Conservation (phyloP, 2,329 filamentous ascomycete species). For the Aspergillus pseudoglaucus region DNA sequence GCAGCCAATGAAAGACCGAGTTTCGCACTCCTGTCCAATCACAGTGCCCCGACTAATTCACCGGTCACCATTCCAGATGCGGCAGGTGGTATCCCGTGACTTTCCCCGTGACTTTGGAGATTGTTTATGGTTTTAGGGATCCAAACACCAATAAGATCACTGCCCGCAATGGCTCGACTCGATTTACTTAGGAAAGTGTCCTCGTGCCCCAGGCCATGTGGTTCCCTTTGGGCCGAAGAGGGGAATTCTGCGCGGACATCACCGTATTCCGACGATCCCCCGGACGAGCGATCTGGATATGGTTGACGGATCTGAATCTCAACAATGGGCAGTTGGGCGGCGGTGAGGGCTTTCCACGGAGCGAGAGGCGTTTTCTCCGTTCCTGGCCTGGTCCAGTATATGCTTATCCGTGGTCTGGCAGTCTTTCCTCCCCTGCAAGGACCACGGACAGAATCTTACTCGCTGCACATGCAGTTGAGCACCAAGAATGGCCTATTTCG, state of each 20-base stretch:
- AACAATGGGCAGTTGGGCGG: background rate
- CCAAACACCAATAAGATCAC: too few species aligned
- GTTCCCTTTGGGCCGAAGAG: too few species aligned
- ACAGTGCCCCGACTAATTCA: background rate
- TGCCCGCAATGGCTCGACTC: background rate
- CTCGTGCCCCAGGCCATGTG: too few species aligned
- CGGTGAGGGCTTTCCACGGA: background rate
- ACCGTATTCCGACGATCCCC: background rate
- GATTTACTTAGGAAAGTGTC: background rate
- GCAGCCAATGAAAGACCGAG: background rate
- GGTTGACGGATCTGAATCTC: background rate
- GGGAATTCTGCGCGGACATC: background rate
- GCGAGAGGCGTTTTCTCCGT: background rate
- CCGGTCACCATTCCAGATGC: background rate
- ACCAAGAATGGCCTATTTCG: background rate
- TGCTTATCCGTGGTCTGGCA: background rate
- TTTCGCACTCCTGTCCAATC: background rate
- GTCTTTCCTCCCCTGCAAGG: background rate
- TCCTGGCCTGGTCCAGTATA: background rate
- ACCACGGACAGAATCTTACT: background rate
- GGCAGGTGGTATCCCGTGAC: background rate
- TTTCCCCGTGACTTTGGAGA: background rate
- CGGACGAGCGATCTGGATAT: background rate
- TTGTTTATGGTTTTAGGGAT: too few species aligned
- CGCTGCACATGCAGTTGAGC: background rate